Conservation (phyloP, 2,329 filamentous ascomycete species). For the Meredithiella fracta region DNA sequence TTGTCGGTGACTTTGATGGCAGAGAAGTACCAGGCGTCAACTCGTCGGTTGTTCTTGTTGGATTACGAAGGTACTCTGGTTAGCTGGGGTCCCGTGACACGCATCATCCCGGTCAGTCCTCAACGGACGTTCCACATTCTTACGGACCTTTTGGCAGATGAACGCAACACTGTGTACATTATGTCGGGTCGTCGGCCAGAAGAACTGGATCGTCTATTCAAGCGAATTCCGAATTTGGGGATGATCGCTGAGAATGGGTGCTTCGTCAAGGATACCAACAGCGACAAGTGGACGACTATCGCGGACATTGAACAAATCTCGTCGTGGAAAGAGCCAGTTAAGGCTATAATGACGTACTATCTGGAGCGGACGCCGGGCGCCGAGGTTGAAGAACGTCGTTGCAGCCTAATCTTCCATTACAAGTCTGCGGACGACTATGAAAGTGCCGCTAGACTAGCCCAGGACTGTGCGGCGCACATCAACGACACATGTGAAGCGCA, state of each 20-base stretch:
- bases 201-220: slow-evolving; percentile 75
- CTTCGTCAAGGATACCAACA: slow-evolving; percentile 59
- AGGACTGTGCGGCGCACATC: slow-evolving; percentile 84
- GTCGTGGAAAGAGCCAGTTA: slow-evolving; percentile 71
- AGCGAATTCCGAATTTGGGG: slow-evolving; percentile 64
- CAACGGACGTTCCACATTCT: slow-evolving; percentile 68
- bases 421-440: slow-evolving; percentile 21
- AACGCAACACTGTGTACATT: slow-evolving; percentile 74
- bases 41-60: slow-evolving; percentile 66
- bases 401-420: slow-evolving; percentile 41
- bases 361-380: slow-evolving; percentile 76
- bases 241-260: slow-evolving; percentile 91
- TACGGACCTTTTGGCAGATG: slow-evolving; percentile 64
- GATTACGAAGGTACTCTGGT: slow-evolving; percentile 91
- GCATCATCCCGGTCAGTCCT: slow-evolving; percentile 73
- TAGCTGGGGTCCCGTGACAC: slow-evolving; percentile 67
- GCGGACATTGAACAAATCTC: slow-evolving; percentile 53
- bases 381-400: slow-evolving; percentile 79
- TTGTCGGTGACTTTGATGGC: slow-evolving; percentile 52
- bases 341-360: slow-evolving; percentile 74
- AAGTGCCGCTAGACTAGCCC: slow-evolving; percentile 60
- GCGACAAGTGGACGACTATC: slow-evolving; percentile 59
- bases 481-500: slow-evolving; percentile 82
- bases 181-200: slow-evolving; percentile 83
- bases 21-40: slow-evolving; percentile 47